Evolutionary conservation across 345 rosid genomes (phyloP).

Genomic region (Microthlaspi erraticum): DNA sequence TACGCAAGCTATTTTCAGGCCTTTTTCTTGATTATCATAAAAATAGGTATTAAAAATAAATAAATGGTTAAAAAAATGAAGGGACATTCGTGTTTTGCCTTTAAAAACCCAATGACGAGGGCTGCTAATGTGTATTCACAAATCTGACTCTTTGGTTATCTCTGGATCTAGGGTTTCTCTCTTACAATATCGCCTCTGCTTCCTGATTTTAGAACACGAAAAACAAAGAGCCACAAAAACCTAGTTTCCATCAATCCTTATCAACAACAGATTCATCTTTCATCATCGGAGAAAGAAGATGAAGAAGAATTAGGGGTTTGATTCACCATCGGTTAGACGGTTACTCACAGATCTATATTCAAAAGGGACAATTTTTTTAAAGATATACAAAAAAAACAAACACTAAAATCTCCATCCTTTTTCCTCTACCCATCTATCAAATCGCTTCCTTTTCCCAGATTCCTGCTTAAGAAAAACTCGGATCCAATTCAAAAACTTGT

Average conservation of each 20-base stretch:
- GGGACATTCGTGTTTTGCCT: slow-evolving; percentile 32
- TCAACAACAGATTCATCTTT: slow-evolving; percentile 27
- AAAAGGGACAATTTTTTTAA: slow-evolving; percentile 22
- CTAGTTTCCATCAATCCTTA: slow-evolving; percentile 28
- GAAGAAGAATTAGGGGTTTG: slow-evolving; percentile 36
- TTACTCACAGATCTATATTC: slow-evolving; percentile 42
- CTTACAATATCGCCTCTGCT: slow-evolving; percentile 28
- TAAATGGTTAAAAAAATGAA: slow-evolving; percentile 34
- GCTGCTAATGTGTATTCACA: slow-evolving; percentile 2
- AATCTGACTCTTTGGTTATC: slow-evolving; percentile 49
- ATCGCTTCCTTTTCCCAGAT: slow-evolving; percentile 9
- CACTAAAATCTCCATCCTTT: slow-evolving; percentile 37
- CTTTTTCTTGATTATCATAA: slow-evolving; percentile 1
- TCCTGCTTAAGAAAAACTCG: slow-evolving; percentile 40
- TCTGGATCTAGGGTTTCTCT: slow-evolving; percentile 72
- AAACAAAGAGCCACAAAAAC: slow-evolving; percentile 34
- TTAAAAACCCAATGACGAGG: slow-evolving; percentile 15
- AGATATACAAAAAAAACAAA: slow-evolving; percentile 6
- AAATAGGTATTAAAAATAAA: slow-evolving; percentile 20
- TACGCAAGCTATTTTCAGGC: slow-evolving; percentile 30
- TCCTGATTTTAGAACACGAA: slow-evolving; percentile 37
- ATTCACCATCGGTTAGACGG: slow-evolving; percentile 29
- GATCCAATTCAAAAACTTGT: slow-evolving; percentile 50
- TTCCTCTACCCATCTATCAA: slow-evolving; percentile 18
- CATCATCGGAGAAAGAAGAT: slow-evolving; percentile 40